Evolutionary conservation across 2,329 filamentous ascomycete genomes (phyloP), one percentile per base, ranked within the genome.

Genomic region (Oidium heveae): DNA sequence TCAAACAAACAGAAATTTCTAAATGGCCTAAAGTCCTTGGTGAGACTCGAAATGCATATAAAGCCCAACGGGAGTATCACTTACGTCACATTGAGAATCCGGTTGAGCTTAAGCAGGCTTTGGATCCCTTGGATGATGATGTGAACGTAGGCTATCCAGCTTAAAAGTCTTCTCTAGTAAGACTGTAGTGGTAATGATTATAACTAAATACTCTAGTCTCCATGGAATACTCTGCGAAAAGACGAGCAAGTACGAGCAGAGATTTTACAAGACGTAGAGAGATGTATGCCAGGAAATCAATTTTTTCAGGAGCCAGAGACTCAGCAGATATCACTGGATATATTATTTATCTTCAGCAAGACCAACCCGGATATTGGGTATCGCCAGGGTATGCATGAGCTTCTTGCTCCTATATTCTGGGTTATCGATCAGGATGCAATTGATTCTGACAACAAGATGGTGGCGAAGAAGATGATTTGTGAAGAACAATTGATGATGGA

Each of bases 361-460:
- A 75, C 93, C 54, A 86, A 96, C 63, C 86, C 86, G 1, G 79
- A 82, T 60, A 74, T 86, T 54, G 86, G 79, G 18, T 98, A 98
- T 65, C 79, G 91, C n/a, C 91, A 98, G 69, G 91, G 91, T 12
- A 98, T 98, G 89, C 91, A 98, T 65, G 91, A 98, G 68, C 72
- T 98, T 46, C 72, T 96, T 15, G 91, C 91, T 0, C 88, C 91
- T 0, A 79, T 98, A 39, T 71, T 95, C 7, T 86, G 86, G 74
- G 84, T 86, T 1, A 70, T 96, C 6, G 79, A 88, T 60, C 74
- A 81, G 61, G 91, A 98, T 68, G 82, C 88, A 7, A 71, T 94
- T 53, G 74, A 84, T 28, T 46, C 51, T 16, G 52, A 54, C n/a
- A 33, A 43, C 36, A 51, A 52, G 71, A 22, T 63, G 71, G 44